Conservation (phyloP, 306 rosid species). For the Erythrophleum fordii region DNA sequence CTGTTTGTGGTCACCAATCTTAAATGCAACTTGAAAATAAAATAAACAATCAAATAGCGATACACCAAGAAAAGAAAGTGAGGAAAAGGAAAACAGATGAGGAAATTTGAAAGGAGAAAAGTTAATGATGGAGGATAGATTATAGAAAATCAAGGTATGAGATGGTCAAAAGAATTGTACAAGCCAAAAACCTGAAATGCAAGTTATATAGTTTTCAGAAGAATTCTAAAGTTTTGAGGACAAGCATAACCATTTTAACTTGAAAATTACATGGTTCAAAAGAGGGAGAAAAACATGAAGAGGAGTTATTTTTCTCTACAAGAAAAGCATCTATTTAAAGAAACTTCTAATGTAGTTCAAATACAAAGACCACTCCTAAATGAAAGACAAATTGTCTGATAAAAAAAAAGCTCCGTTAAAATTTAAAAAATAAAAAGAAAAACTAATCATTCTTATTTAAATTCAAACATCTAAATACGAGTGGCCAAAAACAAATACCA, state of each 20-base stretch:
- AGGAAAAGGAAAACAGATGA: not conserved
- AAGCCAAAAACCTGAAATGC: not conserved
- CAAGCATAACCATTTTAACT: not conserved
- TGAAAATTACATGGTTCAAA: not conserved
- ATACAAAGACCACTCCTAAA: too few relatives aligned
- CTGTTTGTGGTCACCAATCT: conserved; percentile 82
- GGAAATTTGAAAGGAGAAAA: conserved; percentile 6
- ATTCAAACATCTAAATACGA: too few relatives aligned
- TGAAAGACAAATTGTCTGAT: too few relatives aligned
- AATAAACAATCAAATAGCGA: conserved; percentile 16
- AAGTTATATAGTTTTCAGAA: not conserved
- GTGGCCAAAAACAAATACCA: too few relatives aligned
- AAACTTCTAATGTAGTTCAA: too few relatives aligned
- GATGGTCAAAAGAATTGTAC: not conserved
- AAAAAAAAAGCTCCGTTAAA: too few relatives aligned
- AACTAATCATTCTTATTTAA: too few relatives aligned
- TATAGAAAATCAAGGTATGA: not conserved
- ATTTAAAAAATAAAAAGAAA: too few relatives aligned
- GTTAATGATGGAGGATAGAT: not conserved
- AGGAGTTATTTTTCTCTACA: too few relatives aligned
- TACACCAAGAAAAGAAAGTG: not conserved
- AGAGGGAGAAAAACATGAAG: too few relatives aligned
- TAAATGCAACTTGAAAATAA: conserved; percentile 83
- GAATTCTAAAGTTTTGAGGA: conserved; percentile 18
- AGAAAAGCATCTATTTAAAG: too few relatives aligned